Evolutionary conservation across 164 flowering plant species (phyloP).

Genomic region (Chloranthus sessilifolius): DNA sequence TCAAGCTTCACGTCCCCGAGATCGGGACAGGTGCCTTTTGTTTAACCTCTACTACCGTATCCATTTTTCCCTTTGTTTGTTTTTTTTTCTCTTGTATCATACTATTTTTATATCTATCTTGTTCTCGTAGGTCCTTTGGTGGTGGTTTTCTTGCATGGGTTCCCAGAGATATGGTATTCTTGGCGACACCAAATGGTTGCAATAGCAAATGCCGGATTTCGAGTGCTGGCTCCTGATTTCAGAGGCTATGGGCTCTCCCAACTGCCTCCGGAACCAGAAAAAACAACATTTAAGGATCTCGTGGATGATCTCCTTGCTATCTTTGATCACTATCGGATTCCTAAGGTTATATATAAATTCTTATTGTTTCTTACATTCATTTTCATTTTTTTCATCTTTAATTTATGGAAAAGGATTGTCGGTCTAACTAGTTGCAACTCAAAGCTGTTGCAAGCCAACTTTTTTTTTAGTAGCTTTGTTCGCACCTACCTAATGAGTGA

Average conservation of each 20-base stretch:
- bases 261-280: constrained; percentile 32
- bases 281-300: constrained; percentile 33
- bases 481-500: no score
- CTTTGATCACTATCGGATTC: constrained; percentile 19
- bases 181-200: constrained; percentile 70
- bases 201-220: constrained; percentile 38
- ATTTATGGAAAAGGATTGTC: no score
- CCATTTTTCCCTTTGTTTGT: background rate
- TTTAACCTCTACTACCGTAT: background rate
- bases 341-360: constrained; percentile 31
- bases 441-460: no score
- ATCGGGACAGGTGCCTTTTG: constrained; percentile 36
- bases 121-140: constrained; percentile 18
- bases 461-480: no score
- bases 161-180: constrained; percentile 54
- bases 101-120: no score
- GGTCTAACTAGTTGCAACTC: no score
- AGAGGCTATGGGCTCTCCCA: constrained; percentile 67
- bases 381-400: no score
- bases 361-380: no score
- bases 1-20: constrained; percentile 54
- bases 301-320: constrained; percentile 21
- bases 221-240: constrained; percentile 50
- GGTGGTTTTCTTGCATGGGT: constrained; percentile 47
- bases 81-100: no score